Base-by-base conservation (phyloP, 306 rosid genomes). In the Prunus padus region DNA sequence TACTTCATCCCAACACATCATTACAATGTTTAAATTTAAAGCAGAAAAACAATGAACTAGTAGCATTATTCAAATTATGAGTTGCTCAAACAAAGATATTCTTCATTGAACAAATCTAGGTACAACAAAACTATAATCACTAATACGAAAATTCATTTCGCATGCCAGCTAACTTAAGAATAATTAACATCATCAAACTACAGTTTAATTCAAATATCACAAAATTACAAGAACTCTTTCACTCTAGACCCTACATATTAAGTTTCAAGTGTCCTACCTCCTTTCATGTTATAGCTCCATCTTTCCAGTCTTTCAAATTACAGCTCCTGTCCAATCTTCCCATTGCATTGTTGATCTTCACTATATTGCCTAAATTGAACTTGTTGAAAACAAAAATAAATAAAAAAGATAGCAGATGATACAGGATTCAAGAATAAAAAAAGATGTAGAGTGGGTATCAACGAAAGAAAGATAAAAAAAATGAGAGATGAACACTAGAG, bases 291-390 rank as follows among this genome's bases (percentile, higher is more conserved):
- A 89, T 86, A 69, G 59, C 42, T 69, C 40, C 26, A 65, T 79
- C 87, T 87, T 85, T 85, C 83, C 69, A 8, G 80, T 63, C 88
- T 79, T 84, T 81, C 86, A 82, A 68, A 83, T 84, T 85, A 87
- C 82, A 83, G 88, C 75, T 83, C 81, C 86, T 76, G 85, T 82
- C 83, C 85, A 84, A 77, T 69, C 80, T 83, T 79, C 74, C 89
- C 83, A 68, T 81, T 80, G 87, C 55, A 74, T 61, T 59, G 79
- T 82, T 79, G 91, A 75, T 67, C 86, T 88, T 81, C 88, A 83
- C 83, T 80, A 72, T 2, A 64, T 78, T 19, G 67, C 77, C 87
- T 86, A 87, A 78, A 57, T 80, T 80, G 86, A 85, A 82, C 87
- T 86, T 81, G 82, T 81, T 73, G 76, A 71, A 81, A 78, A 87